Percentiles rank a stretch among this genome's conserved stretches.
Conservation (phyloP, 2,329 filamentous ascomycete species). For the Alternaria incomplexa region DNA sequence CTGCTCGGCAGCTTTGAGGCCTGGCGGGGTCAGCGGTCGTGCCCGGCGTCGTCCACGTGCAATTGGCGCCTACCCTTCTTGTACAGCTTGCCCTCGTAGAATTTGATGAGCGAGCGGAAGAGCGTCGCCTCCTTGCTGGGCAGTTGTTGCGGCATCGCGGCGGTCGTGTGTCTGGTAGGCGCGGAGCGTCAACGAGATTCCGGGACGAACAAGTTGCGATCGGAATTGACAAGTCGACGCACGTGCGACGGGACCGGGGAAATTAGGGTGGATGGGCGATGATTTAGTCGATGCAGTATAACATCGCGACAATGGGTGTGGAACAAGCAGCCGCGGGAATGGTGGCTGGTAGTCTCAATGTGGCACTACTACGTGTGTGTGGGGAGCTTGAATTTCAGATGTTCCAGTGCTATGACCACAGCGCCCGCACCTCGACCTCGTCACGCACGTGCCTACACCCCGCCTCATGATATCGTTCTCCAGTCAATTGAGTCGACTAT, state of each 20-base stretch:
- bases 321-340: conserved; percentile 5
- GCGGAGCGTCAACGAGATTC: conserved; percentile 12
- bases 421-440: conserved; percentile 8
- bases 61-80: conserved; percentile 69
- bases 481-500: background rate
- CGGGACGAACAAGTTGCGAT: conserved; percentile 17
- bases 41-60: conserved; percentile 11
- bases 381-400: conserved; percentile 43
- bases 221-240: conserved; percentile 10
- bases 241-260: background rate
- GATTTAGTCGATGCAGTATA: conserved; percentile 8
- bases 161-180: conserved; percentile 13
- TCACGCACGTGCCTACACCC: conserved; percentile 27
- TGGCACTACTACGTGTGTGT: conserved; percentile 36
- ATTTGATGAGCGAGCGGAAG: conserved; percentile 92
- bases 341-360: conserved; percentile 12
- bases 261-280: background rate
- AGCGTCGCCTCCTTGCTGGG: conserved; percentile 89
- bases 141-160: conserved; percentile 72
- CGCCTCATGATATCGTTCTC: background rate
- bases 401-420: conserved; percentile 32
- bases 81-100: conserved; percentile 98
- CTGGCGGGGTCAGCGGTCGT: conserved; percentile 52
- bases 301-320: conserved; percentile 15
- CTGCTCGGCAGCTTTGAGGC: conserved; percentile 93